phyloP scores from a whole-genome alignment of 208 protist genomes.

The Trypanosomatidae sp. region DNA sequence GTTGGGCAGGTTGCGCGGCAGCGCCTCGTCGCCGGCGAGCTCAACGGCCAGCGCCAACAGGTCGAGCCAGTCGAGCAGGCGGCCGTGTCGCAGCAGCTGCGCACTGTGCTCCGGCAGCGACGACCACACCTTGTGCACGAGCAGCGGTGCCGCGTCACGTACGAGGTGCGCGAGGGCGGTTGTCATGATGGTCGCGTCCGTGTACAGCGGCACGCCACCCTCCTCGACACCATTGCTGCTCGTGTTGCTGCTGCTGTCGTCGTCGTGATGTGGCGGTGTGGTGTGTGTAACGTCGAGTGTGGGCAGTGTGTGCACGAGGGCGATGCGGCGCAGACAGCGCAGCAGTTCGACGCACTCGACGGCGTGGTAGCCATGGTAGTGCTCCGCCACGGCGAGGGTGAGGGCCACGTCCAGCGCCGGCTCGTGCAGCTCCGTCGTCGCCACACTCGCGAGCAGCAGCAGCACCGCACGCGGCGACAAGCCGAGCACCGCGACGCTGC shows the following conservation, averaged over 20 bases:
- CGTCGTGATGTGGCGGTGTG: neutral
- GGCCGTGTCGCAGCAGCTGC: conserved; percentile 25
- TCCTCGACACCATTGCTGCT: conserved; percentile 1
- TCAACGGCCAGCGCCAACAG: conserved; percentile 56
- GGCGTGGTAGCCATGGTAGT: conserved; percentile 43
- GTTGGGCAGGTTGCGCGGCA: conserved; percentile 58
- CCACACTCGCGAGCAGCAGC: conserved; percentile 50
- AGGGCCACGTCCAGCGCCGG: conserved; percentile 60
- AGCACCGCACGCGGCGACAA: conserved; percentile 37
- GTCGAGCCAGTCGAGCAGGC: conserved; percentile 72
- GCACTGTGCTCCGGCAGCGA: conserved; percentile 58
- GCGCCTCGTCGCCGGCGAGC: conserved; percentile 14
- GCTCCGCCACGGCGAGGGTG: conserved; percentile 56
- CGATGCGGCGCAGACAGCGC: conserved; percentile 63
- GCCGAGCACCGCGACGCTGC: conserved; percentile 25
- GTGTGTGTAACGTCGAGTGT: conserved; percentile 5
- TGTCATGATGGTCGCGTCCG: conserved; percentile 16
- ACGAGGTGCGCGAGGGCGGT: conserved; percentile 37
- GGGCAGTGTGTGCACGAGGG: conserved; percentile 38
- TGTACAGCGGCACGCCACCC: conserved; percentile 27
- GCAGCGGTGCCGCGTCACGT: conserved; percentile 40
- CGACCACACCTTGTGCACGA: conserved; percentile 61
- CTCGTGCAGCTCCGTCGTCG: conserved; percentile 53
- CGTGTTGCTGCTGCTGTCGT: neutral
- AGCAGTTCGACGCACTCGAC: conserved; percentile 68